phyloP scores from a whole-genome alignment of 2,329 filamentous ascomycete genomes.

The Allantophomopsis lycopodina region DNA sequence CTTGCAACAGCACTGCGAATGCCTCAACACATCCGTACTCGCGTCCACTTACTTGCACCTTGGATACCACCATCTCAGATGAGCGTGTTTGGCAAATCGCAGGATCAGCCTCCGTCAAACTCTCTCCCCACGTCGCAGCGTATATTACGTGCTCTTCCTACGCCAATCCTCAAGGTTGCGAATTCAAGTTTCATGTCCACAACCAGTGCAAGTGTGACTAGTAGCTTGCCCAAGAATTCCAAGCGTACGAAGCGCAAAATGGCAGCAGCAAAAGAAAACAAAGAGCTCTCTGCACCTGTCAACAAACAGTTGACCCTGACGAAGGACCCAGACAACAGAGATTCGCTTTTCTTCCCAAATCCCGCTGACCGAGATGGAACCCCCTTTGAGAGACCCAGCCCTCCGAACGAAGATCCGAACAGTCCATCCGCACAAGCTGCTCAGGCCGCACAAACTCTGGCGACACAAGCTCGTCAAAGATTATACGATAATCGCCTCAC shows the following conservation, averaged over 20 bases:
- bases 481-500: conserved; percentile 79
- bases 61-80: conserved; percentile 97
- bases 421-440: conserved; percentile 21
- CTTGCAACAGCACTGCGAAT: conserved; percentile 89
- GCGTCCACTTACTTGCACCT: conserved; percentile 85
- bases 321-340: conserved; percentile 16
- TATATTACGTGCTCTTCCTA: conserved; percentile 79
- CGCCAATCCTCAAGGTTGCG: conserved; percentile 81
- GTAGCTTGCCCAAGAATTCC: conserved; percentile 52
- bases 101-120: conserved; percentile 65
- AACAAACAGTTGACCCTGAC: conserved; percentile 21
- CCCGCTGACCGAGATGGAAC: conserved; percentile 12
- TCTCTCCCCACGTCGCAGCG: conserved; percentile 85
- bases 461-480: conserved; percentile 57
- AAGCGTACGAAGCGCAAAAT: conserved; percentile 46
- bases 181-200: conserved; percentile 93
- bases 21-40: conserved; percentile 87
- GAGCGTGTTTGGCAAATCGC: conserved; percentile 59
- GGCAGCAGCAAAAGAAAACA: conserved; percentile 21
- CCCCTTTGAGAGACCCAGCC: conserved; percentile 11
- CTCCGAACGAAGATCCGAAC: conserved; percentile 14
- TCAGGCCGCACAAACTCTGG: conserved; percentile 44
- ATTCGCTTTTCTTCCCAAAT: conserved; percentile 15
- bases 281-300: conserved; percentile 11
- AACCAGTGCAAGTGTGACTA: conserved; percentile 75